phyloP scores from a whole-genome alignment of 2,329 filamentous ascomycete genomes.

The Pseudopyricularia javanii region DNA sequence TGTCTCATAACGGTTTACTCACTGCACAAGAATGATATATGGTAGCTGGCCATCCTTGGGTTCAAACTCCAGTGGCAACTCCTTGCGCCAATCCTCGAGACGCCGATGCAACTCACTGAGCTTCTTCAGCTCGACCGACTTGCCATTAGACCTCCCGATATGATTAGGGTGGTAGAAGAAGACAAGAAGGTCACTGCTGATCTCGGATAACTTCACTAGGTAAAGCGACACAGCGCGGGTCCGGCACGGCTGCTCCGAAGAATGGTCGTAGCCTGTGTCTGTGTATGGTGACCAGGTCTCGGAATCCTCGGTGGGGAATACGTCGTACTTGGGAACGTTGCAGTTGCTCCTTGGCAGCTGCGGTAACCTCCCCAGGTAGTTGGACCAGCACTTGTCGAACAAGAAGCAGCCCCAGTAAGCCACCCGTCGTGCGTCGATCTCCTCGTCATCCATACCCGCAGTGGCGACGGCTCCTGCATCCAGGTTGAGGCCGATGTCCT shows the following conservation, averaged over 20 bases:
- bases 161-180: constrained; percentile 82
- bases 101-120: constrained; percentile 83
- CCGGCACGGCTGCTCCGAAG: constrained; percentile 65
- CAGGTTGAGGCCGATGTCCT: constrained; percentile 83
- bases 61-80: constrained; percentile 76
- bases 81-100: constrained; percentile 78
- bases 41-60: constrained; percentile 81
- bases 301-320: constrained; percentile 79
- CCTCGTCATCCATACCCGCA: constrained; percentile 55
- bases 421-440: constrained; percentile 78
- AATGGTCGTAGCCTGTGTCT: constrained; percentile 64
- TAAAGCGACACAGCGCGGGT: constrained; percentile 75
- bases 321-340: constrained; percentile 78
- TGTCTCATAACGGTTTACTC: constrained; percentile 24
- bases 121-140: constrained; percentile 79
- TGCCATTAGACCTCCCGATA: constrained; percentile 53
- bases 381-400: constrained; percentile 99
- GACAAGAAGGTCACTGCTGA: constrained; percentile 78
- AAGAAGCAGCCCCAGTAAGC: constrained; percentile 97
- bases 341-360: constrained; percentile 71
- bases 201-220: constrained; percentile 75
- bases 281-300: constrained; percentile 82
- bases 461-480: constrained; percentile 56
- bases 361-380: constrained; percentile 84
- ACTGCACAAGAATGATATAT: constrained; percentile 73